These are phyloP conservation scores for Barnettozyma salicaria DNA, from an alignment of 805 yeast genomes.

Conservation along the genomic window DNA sequence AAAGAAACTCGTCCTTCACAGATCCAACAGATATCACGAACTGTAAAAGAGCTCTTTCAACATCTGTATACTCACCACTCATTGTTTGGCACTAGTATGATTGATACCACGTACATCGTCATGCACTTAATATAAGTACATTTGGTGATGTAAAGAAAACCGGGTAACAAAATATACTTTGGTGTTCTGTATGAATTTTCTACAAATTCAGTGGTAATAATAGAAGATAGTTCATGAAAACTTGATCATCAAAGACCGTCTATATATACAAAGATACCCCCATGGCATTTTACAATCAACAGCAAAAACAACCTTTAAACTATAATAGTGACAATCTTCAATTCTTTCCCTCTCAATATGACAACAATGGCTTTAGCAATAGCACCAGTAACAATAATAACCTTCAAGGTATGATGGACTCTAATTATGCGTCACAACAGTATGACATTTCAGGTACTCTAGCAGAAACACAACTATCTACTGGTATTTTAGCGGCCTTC, in stretches of 20 bases:
- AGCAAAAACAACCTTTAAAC: constrained; percentile 2
- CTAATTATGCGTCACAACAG: constrained; percentile 17
- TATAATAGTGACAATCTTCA: constrained; percentile 22
- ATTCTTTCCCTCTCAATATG: constrained; percentile 27
- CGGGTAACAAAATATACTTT: too few species aligned
- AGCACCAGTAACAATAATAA: constrained; percentile 1
- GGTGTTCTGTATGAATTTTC: too few species aligned
- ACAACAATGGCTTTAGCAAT: constrained; percentile 6
- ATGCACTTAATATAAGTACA: too few species aligned
- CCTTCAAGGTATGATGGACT: constrained; percentile 34
- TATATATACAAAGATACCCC: too few species aligned
- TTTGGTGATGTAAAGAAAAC: too few species aligned
- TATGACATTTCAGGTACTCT: constrained; percentile 22
- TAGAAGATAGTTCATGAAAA: too few species aligned
- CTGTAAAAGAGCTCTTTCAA: constrained; percentile 26
- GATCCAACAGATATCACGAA: constrained; percentile 28
- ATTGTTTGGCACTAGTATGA: too few species aligned
- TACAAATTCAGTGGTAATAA: too few species aligned
- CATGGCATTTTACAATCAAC: constrained; percentile 13
- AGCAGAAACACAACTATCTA: constrained; percentile 42
- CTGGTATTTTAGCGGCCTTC: constrained; percentile 85
- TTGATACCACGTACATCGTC: too few species aligned
- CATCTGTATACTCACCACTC: constrained; percentile 10
- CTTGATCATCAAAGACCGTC: too few species aligned
- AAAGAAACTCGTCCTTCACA: constrained; percentile 13